phyloP scores from a whole-genome alignment of 208 protist genomes.

The Jaenimonas drosophilae region DNA sequence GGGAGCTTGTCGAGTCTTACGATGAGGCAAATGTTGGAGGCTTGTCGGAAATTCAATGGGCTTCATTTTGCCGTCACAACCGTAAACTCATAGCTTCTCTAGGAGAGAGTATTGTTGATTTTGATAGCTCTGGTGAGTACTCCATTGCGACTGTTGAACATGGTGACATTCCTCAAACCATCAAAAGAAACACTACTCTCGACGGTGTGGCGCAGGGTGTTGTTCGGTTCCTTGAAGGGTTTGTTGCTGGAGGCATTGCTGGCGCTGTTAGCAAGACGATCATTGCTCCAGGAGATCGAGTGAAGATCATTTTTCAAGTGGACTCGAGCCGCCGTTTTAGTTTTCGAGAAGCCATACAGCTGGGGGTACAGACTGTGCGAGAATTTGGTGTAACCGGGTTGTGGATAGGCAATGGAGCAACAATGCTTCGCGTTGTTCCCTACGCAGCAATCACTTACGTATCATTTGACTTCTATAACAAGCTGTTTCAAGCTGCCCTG shows the following conservation, averaged over 20 bases:
- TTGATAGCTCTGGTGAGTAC: constrained; percentile 61
- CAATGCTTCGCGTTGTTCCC: constrained; percentile 91
- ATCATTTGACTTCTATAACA: constrained; percentile 85
- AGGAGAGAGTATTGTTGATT: constrained; percentile 38
- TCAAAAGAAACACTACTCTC: background rate
- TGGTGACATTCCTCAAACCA: background rate
- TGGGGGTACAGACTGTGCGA: constrained; percentile 64
- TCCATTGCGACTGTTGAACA: constrained; percentile 22
- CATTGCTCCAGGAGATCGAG: constrained; percentile 88
- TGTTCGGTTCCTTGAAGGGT: constrained; percentile 78
- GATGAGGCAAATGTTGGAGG: constrained; percentile 45
- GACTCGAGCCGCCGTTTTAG: constrained; percentile 48
- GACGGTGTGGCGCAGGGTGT: constrained; percentile 15
- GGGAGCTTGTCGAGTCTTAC: constrained; percentile 34
- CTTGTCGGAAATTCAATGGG: constrained; percentile 58
- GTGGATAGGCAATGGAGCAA: constrained; percentile 94
- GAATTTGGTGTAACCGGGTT: constrained; percentile 80
- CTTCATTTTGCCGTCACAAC: constrained; percentile 60
- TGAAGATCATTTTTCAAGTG: constrained; percentile 96
- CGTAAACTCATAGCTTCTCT: constrained; percentile 39
- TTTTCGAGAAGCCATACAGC: constrained; percentile 43
- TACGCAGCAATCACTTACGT: constrained; percentile 93
- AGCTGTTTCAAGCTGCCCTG: constrained; percentile 10
- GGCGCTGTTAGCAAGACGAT: constrained; percentile 91
- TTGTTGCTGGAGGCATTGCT: constrained; percentile 90